Base-by-base conservation (phyloP, 345 rosid species). In the Salix suchowensis region DNA sequence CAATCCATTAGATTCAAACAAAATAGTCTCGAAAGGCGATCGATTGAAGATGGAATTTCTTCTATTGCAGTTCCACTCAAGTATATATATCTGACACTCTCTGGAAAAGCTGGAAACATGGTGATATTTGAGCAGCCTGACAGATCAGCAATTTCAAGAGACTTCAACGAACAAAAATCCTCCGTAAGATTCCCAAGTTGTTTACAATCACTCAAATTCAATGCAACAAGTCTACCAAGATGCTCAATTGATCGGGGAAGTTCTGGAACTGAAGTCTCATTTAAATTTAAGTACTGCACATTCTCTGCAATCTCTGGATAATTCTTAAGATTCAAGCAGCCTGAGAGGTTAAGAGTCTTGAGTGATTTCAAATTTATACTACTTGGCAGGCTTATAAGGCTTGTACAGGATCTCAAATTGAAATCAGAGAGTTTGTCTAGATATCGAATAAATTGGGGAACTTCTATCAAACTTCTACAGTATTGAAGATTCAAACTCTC, bases 141-240 rank as follows among this genome's bases (percentile, higher is more conserved):
- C 6, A 74, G 61, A 34, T 55, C 67, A 37, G 60, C 5, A 13
- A n/a, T 44, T 55, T 3, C 24, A 28, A 74, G 62, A 4, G 77
- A 65, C 46, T 48, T 74, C 44, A 74, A n/a, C 6, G 8, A 19
- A 30, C 28, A 19, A 5, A 44, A 2, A 12, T 46, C 64, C 9
- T 24, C 52, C 3, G 68, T 68, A 60, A 73, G 52, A 73, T 39
- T 40, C 4, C 10, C 24, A 7, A 73, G 68, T 40, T 24, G 67
- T 24, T 40, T 73, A 73, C 68, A 73, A 15, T 73, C 26, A 58
- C 28, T 61, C 58, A 73, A 11, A 62, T 55, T 73, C 68, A 73
- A 39, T 19, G 34, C 18, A 37, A 60, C 26, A 10, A 60, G 68
- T 23, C 37, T 46, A 37, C 6, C 26, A 6, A 37, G 54, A 26